A percentile compares a stretch with the other conserved stretches of the same genome.
Evolutionary conservation across 805 yeast genomes (phyloP).

Genomic region (Geotrichum ghanense): DNA sequence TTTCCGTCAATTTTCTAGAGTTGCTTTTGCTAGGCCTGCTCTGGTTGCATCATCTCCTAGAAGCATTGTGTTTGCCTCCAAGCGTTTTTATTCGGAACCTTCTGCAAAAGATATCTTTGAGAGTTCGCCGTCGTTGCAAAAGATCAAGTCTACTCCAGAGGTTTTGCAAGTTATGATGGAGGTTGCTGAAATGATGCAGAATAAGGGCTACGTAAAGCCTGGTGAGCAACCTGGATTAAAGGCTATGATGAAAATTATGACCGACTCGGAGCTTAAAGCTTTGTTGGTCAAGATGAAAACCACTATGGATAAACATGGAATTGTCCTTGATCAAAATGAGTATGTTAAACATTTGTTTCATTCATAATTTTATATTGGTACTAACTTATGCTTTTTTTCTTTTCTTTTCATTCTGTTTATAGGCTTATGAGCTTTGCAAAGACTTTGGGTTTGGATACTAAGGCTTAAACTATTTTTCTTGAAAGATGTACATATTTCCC

Average conservation of each 20-base stretch:
- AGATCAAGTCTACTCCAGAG: background rate
- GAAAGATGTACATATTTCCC: no score
- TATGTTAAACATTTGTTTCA: no score
- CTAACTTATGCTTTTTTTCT: no score
- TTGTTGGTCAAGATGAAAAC: background rate
- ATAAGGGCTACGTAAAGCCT: background rate
- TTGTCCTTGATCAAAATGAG: background rate
- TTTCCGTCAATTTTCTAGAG: background rate
- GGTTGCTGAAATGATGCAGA: constrained; percentile 1
- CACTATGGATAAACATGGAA: background rate
- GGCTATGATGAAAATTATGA: constrained; percentile 3
- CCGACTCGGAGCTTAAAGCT: background rate
- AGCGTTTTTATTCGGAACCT: background rate
- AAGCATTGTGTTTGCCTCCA: background rate
- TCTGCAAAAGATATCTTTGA: background rate
- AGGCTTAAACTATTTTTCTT: no score
- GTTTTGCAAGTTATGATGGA: constrained; percentile 2
- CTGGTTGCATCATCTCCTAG: background rate
- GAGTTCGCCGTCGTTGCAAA: background rate
- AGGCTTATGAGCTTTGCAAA: background rate
- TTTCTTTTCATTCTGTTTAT: no score
- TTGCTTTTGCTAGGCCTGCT: background rate
- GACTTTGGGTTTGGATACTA: background rate
- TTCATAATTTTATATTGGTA: no score
- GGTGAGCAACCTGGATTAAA: constrained; percentile 1